A percentile compares a stretch with the other conserved stretches of the same genome.
phyloP scores from a whole-genome alignment of 2,329 filamentous ascomycete species.

The Cercospora citrullina region DNA sequence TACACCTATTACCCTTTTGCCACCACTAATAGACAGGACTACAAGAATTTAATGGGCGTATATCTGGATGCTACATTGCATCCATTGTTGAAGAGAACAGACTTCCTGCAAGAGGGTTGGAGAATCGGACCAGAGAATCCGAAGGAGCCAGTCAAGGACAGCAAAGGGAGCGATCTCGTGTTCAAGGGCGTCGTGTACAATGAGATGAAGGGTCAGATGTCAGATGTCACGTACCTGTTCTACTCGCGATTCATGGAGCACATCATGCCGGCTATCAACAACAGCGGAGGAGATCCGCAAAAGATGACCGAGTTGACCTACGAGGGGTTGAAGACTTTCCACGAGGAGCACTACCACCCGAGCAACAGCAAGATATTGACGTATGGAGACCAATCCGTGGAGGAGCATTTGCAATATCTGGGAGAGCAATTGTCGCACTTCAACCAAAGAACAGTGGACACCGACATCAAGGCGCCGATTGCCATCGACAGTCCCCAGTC shows the following conservation, averaged over 20 bases:
- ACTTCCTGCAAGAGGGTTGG: constrained; percentile 97
- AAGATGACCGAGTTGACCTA: constrained; percentile 96
- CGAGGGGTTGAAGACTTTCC: constrained; percentile 83
- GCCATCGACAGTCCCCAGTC: constrained; percentile 67
- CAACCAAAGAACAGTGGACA: constrained; percentile 66
- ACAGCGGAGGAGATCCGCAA: constrained; percentile 93
- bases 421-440: constrained; percentile 74
- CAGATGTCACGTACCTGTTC: constrained; percentile 91
- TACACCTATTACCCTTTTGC: constrained; percentile 98
- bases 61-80: constrained; percentile 94
- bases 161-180: constrained; percentile 62
- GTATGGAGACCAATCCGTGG: constrained; percentile 88
- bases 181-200: constrained; percentile 99
- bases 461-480: constrained; percentile 74
- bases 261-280: constrained; percentile 91
- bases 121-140: constrained; percentile 90
- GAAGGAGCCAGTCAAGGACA: constrained; percentile 46
- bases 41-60: constrained; percentile 92
- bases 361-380: constrained; percentile 96
- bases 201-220: constrained; percentile 99
- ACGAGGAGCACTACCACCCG: constrained; percentile 91
- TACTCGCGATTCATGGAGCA: constrained; percentile 95
- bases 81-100: constrained; percentile 82
- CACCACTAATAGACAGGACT: constrained; percentile 93
- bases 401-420: constrained; percentile 76